phyloP scores from a whole-genome alignment of 805 yeast species.

The Middelhovenomyces tepae region DNA sequence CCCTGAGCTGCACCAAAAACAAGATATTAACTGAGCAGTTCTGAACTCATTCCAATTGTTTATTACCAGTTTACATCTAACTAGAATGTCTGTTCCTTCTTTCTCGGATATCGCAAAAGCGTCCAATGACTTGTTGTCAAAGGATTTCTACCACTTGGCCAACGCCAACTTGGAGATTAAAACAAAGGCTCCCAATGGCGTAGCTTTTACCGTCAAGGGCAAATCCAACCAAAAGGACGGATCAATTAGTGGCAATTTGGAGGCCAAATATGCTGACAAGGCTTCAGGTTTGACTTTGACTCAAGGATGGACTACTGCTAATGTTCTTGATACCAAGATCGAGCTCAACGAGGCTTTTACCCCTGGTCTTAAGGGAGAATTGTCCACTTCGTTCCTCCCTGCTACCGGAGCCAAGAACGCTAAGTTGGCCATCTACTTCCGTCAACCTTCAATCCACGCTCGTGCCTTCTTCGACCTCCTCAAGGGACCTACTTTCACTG shows the following conservation, averaged over 20 bases:
- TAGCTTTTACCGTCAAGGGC: slow-evolving; percentile 88
- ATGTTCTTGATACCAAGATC: slow-evolving; percentile 83
- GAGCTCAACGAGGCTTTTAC: slow-evolving; percentile 87
- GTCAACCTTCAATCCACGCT: slow-evolving; percentile 88
- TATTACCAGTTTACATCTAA: too few relatives aligned
- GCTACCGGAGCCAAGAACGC: slow-evolving; percentile 71
- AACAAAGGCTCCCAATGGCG: slow-evolving; percentile 95
- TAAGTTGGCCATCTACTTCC: slow-evolving; percentile 81
- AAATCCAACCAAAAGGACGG: slow-evolving; percentile 70
- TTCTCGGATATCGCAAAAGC: slow-evolving; percentile 90
- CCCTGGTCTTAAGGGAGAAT: slow-evolving; percentile 90
- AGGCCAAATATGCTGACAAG: slow-evolving; percentile 89
- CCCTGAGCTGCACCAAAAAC: too few relatives aligned
- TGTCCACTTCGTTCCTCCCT: slow-evolving; percentile 82
- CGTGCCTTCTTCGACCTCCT: slow-evolving; percentile 90
- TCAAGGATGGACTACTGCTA: slow-evolving; percentile 97
- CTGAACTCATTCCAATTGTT: too few relatives aligned
- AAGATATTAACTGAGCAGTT: too few relatives aligned
- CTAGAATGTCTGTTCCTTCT: slow-evolving; percentile 70
- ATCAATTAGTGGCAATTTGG: slow-evolving; percentile 79
- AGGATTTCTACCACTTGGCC: slow-evolving; percentile 87
- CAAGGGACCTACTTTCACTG: slow-evolving; percentile 92
- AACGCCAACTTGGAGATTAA: slow-evolving; percentile 84
- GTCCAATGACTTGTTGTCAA: slow-evolving; percentile 80
- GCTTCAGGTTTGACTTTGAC: slow-evolving; percentile 85